Conservation (phyloP, 306 rosid species). For the Casuarina cunninghamiana region DNA sequence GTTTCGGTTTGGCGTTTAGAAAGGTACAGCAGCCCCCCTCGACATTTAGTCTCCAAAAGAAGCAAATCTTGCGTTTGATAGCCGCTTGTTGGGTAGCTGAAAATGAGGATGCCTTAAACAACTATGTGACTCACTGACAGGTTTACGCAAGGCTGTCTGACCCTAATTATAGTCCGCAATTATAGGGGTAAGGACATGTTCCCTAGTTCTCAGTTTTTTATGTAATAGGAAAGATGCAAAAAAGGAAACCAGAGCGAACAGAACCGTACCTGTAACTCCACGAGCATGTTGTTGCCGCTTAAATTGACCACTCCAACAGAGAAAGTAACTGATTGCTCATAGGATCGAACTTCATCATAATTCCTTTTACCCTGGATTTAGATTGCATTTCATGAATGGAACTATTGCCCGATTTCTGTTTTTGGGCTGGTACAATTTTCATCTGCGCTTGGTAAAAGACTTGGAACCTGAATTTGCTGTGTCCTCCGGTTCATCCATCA, state of each 20-base stretch:
- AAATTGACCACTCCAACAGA: constrained; percentile 20
- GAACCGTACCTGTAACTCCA: constrained; percentile 17
- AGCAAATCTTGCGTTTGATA: constrained; percentile 37
- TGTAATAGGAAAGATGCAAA: not conserved
- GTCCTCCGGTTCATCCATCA: too few species aligned
- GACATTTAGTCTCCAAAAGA: constrained; percentile 33
- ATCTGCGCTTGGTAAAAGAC: too few species aligned
- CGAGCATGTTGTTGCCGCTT: not conserved
- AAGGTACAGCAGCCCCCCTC: constrained; percentile 17
- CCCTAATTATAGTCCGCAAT: constrained; percentile 28
- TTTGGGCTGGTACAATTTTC: too few species aligned
- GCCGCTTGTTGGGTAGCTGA: constrained; percentile 51
- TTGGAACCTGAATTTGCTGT: too few species aligned
- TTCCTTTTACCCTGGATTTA: too few species aligned
- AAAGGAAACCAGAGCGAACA: constrained; percentile 11
- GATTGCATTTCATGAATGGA: too few species aligned
- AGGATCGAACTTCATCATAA: too few species aligned
- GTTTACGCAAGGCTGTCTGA: constrained; percentile 34
- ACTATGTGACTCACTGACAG: constrained; percentile 25
- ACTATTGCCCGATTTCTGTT: too few species aligned
- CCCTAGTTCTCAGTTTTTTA: constrained; percentile 8
- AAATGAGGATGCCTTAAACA: constrained; percentile 51
- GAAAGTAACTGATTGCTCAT: too few species aligned
- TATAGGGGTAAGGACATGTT: constrained; percentile 21
- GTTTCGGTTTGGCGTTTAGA: constrained; percentile 36